These are phyloP conservation scores for Cladosporium phlei DNA, from an alignment of 2,329 filamentous ascomycete species.

Conservation along the genomic window DNA sequence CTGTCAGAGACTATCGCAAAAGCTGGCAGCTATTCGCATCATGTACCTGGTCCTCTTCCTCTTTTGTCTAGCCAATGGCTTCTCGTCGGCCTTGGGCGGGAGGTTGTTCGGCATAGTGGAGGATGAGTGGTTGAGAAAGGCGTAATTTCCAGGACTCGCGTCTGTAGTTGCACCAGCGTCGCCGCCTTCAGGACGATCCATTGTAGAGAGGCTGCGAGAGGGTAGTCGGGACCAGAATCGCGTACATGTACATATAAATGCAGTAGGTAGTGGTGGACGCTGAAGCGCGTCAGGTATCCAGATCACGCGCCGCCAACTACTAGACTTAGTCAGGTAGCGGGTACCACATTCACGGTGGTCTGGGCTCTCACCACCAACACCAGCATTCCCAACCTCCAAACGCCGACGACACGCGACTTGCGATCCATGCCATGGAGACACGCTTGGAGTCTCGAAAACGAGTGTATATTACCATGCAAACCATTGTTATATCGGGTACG, in stretches of 20 bases:
- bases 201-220: too few relatives aligned
- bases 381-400: slow-evolving; percentile 4
- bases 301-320: background rate
- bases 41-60: slow-evolving; percentile 57
- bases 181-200: slow-evolving; percentile 8
- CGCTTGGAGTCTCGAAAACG: too few relatives aligned
- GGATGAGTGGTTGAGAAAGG: slow-evolving; percentile 58
- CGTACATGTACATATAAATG: too few relatives aligned
- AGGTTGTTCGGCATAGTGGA: slow-evolving; percentile 53
- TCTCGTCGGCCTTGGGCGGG: slow-evolving; percentile 53
- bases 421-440: too few relatives aligned
- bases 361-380: background rate
- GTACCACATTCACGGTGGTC: slow-evolving; percentile 3
- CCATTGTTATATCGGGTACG: too few relatives aligned
- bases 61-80: slow-evolving; percentile 56
- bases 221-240: too few relatives aligned
- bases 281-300: background rate
- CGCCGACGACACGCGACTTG: background rate
- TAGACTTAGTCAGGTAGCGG: too few relatives aligned
- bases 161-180: background rate
- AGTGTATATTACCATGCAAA: too few relatives aligned
- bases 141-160: slow-evolving; percentile 32
- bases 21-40: background rate
- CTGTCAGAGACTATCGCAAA: background rate
- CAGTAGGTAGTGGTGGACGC: slow-evolving; percentile 3